Evolutionary conservation across 768 basidiomycete species (phyloP), one percentile per base, ranked within the genome.

Genomic region (Calocybe cyanea): DNA sequence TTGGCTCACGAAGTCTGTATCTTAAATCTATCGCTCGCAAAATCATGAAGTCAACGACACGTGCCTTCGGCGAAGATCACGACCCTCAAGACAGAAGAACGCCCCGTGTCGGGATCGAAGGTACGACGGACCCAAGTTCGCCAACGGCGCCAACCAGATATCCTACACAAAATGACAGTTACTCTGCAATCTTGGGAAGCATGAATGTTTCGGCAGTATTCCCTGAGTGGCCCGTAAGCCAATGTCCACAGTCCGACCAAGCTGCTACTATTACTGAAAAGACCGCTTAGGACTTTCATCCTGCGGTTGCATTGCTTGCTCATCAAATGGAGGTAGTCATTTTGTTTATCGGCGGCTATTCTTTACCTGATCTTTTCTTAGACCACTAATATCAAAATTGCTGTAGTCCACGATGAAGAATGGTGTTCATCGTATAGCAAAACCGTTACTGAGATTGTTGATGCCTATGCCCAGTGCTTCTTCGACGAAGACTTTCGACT

Each of bases 271-370:
- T 37, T 6, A 17, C 4, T 17, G 25, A 10, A 7, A 14, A 7
- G 40, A 18, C 7, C 9, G 2, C 23, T 8, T 28, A 55, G 54
- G 50, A 55, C 30, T 55, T 46, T 15, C 50, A 55, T 25, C 50
- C 50, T 24, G 41, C 38, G 3, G 28, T 24, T 8, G 44, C 45
- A 18, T 34, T 55, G 8, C 50, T 55, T n/a, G 54, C 44, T 3
- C 25, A 36, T 13, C 5, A 19, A n/a, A 47, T 55, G 45, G 54
- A 52, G 45, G 54, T 28, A 28, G 25, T 11, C 11, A 28, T 11
- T 11, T 28, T 28, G 25, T 11, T n/a, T 28, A 11, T 11, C 11
- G 25, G 11, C 11, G 25, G 25, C 11, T 5, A 28, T 28, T 28
- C 25, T 28, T 28, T n/a, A 28, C 5, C 11, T 28, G 25, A 6